Evolutionary conservation across 1,284 basidiomycete species (phyloP).

Genomic region (Ustilago hordei): DNA sequence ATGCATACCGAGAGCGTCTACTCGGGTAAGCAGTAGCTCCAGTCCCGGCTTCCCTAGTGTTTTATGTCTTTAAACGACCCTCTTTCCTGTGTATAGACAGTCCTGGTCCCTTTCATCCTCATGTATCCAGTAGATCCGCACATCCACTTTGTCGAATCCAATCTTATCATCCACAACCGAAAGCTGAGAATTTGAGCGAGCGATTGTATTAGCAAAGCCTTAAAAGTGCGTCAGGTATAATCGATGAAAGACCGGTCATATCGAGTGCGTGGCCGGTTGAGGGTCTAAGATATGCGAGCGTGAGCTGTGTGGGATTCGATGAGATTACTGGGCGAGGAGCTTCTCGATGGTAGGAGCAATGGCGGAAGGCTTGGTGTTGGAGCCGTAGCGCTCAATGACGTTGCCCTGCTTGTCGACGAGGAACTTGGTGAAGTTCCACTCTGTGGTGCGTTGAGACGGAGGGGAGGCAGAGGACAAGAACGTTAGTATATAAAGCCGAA

Average conservation of each 20-base stretch:
- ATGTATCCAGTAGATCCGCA: conserved; percentile 4
- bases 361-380: conserved; percentile 79
- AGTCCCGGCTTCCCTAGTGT: background rate
- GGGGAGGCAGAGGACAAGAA: background rate
- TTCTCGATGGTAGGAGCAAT: conserved; percentile 79
- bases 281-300: conserved; percentile 5
- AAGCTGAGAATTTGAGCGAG: background rate
- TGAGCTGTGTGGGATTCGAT: background rate
- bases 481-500: background rate
- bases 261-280: background rate
- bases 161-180: background rate
- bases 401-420: conserved; percentile 74
- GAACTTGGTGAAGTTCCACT: conserved; percentile 73
- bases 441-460: conserved; percentile 12
- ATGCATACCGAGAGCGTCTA: conserved; percentile 52
- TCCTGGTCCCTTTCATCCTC: conserved; percentile 20
- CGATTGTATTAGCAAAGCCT: conserved; percentile 29
- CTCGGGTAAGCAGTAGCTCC: conserved; percentile 28
- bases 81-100: conserved; percentile 1
- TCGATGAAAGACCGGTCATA: conserved; percentile 10
- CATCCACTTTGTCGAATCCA: background rate
- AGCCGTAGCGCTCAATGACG: conserved; percentile 82
- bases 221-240: conserved; percentile 12
- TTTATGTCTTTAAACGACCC: background rate
- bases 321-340: conserved; percentile 54